phyloP scores from a whole-genome alignment of 2,329 filamentous ascomycete genomes.

The Akanthomyces lecanii region DNA sequence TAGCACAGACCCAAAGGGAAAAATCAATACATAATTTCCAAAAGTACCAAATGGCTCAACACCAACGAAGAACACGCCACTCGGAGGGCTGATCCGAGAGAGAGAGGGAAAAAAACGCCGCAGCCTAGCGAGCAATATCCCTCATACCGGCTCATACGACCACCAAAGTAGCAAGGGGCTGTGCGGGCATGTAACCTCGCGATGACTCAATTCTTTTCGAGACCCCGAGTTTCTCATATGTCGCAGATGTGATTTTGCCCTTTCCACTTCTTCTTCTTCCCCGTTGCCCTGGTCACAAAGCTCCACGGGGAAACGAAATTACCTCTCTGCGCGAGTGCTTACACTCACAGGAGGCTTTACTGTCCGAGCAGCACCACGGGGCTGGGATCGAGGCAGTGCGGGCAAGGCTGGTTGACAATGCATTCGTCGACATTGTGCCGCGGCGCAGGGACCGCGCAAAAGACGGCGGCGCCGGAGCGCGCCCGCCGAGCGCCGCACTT shows the following conservation, averaged over 20 bases:
- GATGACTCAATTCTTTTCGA: background rate
- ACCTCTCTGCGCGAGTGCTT: background rate
- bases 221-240: no score
- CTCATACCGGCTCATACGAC: background rate
- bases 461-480: background rate
- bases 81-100: no score
- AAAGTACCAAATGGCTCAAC: background rate
- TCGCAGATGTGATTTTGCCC: background rate
- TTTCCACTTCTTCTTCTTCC: background rate
- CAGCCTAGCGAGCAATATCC: conserved; percentile 1
- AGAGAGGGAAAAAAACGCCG: background rate
- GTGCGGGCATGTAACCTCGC: conserved; percentile 6
- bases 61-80: background rate
- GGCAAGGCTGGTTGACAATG: background rate
- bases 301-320: background rate
- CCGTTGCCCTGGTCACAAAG: no score
- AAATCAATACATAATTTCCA: background rate
- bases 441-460: background rate
- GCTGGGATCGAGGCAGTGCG: background rate
- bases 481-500: background rate
- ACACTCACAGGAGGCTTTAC: no score
- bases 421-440: background rate
- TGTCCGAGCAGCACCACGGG: background rate
- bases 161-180: background rate
- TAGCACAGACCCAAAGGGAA: background rate